phyloP scores from a whole-genome alignment of 106 monocot species.

The Platanthera guangdongensis region DNA sequence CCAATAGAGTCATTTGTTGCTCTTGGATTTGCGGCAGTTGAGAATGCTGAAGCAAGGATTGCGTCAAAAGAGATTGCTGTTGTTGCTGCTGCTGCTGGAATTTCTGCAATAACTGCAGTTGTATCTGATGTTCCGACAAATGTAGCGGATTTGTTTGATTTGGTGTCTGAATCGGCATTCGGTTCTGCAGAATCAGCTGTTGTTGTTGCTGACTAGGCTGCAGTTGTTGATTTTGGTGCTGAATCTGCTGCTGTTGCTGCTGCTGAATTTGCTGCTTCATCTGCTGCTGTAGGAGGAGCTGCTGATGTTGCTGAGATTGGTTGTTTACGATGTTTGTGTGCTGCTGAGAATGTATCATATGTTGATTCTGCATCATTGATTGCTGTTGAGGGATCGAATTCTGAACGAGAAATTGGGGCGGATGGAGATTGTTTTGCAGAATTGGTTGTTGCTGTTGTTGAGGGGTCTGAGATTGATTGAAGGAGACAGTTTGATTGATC shows the following conservation, averaged over 20 bases:
- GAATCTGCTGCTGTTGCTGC: conserved; percentile 28
- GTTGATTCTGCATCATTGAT: conserved; percentile 9
- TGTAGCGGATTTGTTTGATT: conserved; percentile 38
- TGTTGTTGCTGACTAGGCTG: conserved; percentile 30
- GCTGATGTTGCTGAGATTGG: conserved; percentile 8
- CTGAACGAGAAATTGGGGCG: conserved; percentile 13
- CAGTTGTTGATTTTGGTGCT: conserved; percentile 31
- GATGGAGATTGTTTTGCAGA: conserved; percentile 17
- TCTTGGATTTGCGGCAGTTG: conserved; percentile 48
- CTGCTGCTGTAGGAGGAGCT: conserved; percentile 5
- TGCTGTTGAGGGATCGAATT: conserved; percentile 17
- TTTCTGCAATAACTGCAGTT: conserved; percentile 56
- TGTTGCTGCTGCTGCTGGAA: conserved; percentile 46
- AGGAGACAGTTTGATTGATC: conserved; percentile 26
- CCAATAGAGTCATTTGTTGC: conserved; percentile 43
- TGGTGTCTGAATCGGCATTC: conserved; percentile 27
- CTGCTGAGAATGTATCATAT: not conserved
- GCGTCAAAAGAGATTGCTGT: conserved; percentile 43
- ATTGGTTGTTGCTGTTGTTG: not conserved
- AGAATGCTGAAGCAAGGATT: conserved; percentile 30
- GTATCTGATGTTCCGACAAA: conserved; percentile 57
- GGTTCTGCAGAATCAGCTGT: conserved; percentile 36
- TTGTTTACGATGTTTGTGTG: not conserved
- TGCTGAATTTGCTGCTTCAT: conserved; percentile 24
- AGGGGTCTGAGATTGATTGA: conserved; percentile 7